Evolutionary conservation across 768 basidiomycete genomes (phyloP), one percentile per base, ranked within the genome.

Genomic region (Pilatotrama ljubarskyi): DNA sequence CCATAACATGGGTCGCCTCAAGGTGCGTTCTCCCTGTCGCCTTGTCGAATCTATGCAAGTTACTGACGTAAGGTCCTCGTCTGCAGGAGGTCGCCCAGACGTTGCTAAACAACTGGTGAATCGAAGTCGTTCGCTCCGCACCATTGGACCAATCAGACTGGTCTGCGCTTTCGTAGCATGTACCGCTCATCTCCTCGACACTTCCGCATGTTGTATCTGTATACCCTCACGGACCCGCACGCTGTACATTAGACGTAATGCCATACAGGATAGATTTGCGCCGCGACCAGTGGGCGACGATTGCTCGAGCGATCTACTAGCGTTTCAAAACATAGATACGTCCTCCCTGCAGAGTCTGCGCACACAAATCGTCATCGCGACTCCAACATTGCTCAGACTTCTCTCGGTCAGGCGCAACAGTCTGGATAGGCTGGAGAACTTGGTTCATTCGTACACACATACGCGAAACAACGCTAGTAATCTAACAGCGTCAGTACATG

Each of bases 1-100:
- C 44, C 89, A 93, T 70, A 85, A 84, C 64, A 74, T 94, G 51
- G 67, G 70, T 26, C 78, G 89, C 56, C 74, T 93, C 44, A 90
- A 84, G 79, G 91, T 92, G 51, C 75, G 71, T 67, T 29, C 4
- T 29, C 10, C 43, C 18, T 49, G n/a, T 24, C 4, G 10, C 29
- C 18, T 0, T 42, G 13, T 40, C 38, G 13, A 40, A 14, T 7
- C 38, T 40, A n/a, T 14, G 38, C 38, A 14, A n/a, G 14, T 6
- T 40, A 40, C 38, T 40, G 38, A 40, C 14, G 6, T n/a, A 3
- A 14, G 4, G 5, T 49, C 13, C 10, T 18, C 14, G 14, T n/a
- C 14, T 48, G 20, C 46, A 78, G 77, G 77, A 78, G 55, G 76
- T 74, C 58, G 77, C 77, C 6, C 77, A 77, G 51, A 64, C 72